phyloP scores from a whole-genome alignment of 2,329 filamentous ascomycete species.

The Cordyceps fumosorosea region DNA sequence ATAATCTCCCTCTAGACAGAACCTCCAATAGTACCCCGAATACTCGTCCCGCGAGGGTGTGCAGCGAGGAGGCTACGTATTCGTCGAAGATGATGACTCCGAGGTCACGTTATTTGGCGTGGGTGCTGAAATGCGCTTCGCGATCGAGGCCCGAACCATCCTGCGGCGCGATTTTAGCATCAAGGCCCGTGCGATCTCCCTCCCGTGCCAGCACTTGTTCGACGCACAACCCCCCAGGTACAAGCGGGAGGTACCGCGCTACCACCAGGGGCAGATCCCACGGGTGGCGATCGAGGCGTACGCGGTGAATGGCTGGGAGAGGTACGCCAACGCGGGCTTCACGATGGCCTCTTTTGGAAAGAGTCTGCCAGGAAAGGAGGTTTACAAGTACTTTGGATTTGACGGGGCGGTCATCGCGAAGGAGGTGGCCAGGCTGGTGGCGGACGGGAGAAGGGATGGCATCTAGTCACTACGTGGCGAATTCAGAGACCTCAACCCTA shows the following conservation, averaged over 20 bases:
- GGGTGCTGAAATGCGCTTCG: slow-evolving; percentile 30
- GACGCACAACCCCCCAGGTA: slow-evolving; percentile 37
- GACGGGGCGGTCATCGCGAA: slow-evolving; percentile 36
- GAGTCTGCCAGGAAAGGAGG: slow-evolving; percentile 45
- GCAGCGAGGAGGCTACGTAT: slow-evolving; percentile 39
- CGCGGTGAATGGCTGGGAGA: slow-evolving; percentile 51
- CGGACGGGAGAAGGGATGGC: slow-evolving; percentile 19
- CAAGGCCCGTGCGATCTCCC: slow-evolving; percentile 34
- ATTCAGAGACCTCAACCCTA: slow-evolving; percentile 18
- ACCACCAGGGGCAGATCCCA: slow-evolving; percentile 28
- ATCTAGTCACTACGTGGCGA: slow-evolving; percentile 20
- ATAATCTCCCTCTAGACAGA: slow-evolving; percentile 43
- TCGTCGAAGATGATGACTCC: slow-evolving; percentile 35
- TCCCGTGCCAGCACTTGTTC: slow-evolving; percentile 40
- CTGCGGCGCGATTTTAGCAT: slow-evolving; percentile 33
- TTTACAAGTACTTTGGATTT: slow-evolving; percentile 51
- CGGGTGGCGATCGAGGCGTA: slow-evolving; percentile 52
- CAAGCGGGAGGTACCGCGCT: slow-evolving; percentile 34
- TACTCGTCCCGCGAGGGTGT: slow-evolving; percentile 34
- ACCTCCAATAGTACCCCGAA: slow-evolving; percentile 32
- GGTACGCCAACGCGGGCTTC: slow-evolving; percentile 51
- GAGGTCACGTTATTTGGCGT: slow-evolving; percentile 39
- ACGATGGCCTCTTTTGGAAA: slow-evolving; percentile 50
- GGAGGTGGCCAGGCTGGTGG: slow-evolving; percentile 26
- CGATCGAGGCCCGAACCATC: slow-evolving; percentile 26